Evolutionary conservation across 768 basidiomycete species (phyloP), one percentile per base, ranked within the genome.

Genomic region (Psilocybe cyanescens): DNA sequence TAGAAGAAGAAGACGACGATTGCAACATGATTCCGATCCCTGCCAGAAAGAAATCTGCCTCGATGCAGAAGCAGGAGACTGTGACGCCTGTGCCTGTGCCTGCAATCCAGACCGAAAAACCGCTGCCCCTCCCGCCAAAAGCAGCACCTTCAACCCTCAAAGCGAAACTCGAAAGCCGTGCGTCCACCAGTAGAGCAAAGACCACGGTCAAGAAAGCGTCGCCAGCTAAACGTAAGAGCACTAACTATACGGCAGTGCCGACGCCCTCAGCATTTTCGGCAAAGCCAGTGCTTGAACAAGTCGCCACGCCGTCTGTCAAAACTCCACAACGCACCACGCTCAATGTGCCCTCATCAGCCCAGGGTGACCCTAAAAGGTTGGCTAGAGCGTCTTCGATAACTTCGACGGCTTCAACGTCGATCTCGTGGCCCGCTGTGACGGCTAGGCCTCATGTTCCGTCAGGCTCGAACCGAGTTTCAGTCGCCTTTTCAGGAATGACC

Each of bases 161-260:
- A 12, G 14, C 5, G 11, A 53, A 19, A 17, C 30, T 53, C 16
- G 52, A 33, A 19, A 30, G 14, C 30, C 30, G 39, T n/a, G 14
- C 28, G 17, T 53, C 46, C 3, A 57, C 60, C 9, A 57, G 61
- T 33, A 59, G 57, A 33, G 66, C 63, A 12, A 62, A 61, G 55
- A 62, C 65, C 17, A 60, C 55, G 24, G 17, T 65, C 48, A 63
- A 60, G 59, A 65, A 57, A 59, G 14, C 49, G n/a, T 39, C 49
- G 28, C 19, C 37, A n/a, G 7, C 37, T 2, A 56, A 56, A 46
- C 37, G 28, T 5, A 30, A 14, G 19, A 8, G 30, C 3, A n/a
- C 47, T 51, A 24, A 24, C 24, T 24, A 24, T 24, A 24, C 24
- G 2, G 24, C 24, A 24, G 48, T 12, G 19, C 17, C 47, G 11